phyloP scores from a whole-genome alignment of 164 flowering plant genomes.

The Chloranthus sessilifolius region DNA sequence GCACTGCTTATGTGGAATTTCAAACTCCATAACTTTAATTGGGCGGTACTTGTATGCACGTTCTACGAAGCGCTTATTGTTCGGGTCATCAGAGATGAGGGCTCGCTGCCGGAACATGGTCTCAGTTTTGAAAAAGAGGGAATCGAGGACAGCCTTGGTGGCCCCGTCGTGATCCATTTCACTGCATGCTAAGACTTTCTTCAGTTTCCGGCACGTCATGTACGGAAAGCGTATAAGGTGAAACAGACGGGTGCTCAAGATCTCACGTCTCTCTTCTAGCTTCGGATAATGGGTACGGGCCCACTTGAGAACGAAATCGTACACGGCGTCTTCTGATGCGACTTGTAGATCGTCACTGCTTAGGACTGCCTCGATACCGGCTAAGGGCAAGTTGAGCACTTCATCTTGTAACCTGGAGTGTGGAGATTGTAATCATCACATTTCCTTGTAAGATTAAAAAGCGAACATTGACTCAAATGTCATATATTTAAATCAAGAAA shows the following conservation, averaged over 20 bases:
- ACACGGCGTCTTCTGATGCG: constrained; percentile 93
- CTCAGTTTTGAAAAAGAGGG: constrained; percentile 92
- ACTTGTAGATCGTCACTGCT: constrained; percentile 88
- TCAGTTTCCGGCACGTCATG: constrained; percentile 84
- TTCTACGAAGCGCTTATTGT: constrained; percentile 62
- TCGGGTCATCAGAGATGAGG: constrained; percentile 17
- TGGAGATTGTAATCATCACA: no score
- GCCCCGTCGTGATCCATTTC: constrained; percentile 81
- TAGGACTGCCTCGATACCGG: constrained; percentile 82
- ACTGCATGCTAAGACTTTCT: constrained; percentile 68
- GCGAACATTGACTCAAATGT: no score
- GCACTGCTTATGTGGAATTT: constrained; percentile 81
- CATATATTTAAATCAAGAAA: no score
- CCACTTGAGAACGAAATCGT: constrained; percentile 90
- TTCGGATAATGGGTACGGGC: constrained; percentile 57
- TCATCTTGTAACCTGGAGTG: constrained; percentile 70
- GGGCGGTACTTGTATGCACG: constrained; percentile 97
- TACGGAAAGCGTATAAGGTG: constrained; percentile 78
- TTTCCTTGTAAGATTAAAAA: no score
- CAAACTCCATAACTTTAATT: constrained; percentile 87
- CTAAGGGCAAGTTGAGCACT: constrained; percentile 69
- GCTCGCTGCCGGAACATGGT: constrained; percentile 48
- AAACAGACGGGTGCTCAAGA: constrained; percentile 56
- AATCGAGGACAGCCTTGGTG: constrained; percentile 79
- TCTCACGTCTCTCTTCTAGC: constrained; percentile 73